Percentiles rank a stretch among this genome's conserved stretches.
These are phyloP conservation scores for Tinospora cordifolia DNA, from an alignment of 164 flowering plant genomes.

Conservation along the genomic window DNA sequence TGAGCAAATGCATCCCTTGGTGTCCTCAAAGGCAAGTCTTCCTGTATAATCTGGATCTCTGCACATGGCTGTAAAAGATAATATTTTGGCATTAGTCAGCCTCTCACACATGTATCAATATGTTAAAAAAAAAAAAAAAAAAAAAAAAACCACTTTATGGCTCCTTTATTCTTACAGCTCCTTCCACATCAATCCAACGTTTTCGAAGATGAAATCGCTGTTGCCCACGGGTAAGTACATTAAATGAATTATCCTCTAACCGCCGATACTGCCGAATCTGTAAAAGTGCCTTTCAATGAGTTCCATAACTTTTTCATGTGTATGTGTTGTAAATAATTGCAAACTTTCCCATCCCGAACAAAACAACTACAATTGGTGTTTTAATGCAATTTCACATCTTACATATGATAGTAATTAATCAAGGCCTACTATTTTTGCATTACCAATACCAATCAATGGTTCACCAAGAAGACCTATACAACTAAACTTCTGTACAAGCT, in stretches of 20 bases:
- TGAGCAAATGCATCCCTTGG: slow-evolving; percentile 75
- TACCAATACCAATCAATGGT: neutral
- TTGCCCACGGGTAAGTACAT: slow-evolving; percentile 78
- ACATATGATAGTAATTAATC: no score
- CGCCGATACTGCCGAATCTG: slow-evolving; percentile 78
- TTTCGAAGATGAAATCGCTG: slow-evolving; percentile 75
- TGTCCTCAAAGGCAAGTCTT: slow-evolving; percentile 73
- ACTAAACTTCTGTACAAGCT: neutral
- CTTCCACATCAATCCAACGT: slow-evolving; percentile 71
- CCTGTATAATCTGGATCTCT: slow-evolving; percentile 78
- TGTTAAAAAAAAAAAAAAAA: neutral
- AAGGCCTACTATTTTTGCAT: neutral
- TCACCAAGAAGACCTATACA: neutral
- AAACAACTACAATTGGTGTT: no score
- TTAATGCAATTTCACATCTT: no score
- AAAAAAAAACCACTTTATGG: neutral
- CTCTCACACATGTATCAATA: no score
- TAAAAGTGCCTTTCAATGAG: neutral
- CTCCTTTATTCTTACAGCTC: slow-evolving; percentile 44
- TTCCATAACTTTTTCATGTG: neutral
- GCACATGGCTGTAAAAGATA: slow-evolving; percentile 56
- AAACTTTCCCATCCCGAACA: neutral
- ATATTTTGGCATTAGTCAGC: neutral
- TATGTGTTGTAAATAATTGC: no score
- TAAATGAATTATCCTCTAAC: slow-evolving; percentile 77